Percentiles rank a stretch among this genome's conserved stretches.
These are phyloP conservation scores for Acanthamoeba sp. DNA, from an alignment of 208 protist species.

Conservation along the genomic window DNA sequence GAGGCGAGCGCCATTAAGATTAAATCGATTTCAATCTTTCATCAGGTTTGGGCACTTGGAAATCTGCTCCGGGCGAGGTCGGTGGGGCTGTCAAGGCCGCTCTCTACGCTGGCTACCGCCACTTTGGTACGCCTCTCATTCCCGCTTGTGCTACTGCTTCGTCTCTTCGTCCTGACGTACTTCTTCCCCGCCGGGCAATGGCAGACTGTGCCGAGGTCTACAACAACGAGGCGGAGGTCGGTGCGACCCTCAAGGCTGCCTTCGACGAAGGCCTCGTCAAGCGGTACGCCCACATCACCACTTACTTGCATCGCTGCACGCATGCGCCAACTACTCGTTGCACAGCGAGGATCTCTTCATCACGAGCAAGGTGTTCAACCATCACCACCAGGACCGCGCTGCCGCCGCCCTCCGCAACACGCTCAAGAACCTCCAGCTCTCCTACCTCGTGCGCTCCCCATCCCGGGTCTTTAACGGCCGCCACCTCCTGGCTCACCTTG, in stretches of 20 bases:
- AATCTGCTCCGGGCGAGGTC: slow-evolving; percentile 28
- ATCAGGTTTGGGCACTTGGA: slow-evolving; percentile 55
- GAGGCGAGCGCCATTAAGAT: slow-evolving; percentile 89
- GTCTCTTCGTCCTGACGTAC: slow-evolving; percentile 72
- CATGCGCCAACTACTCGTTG: too few relatives aligned
- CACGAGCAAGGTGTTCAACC: slow-evolving; percentile 66
- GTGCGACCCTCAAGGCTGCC: not conserved
- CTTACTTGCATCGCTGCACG: too few relatives aligned
- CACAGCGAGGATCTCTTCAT: slow-evolving; percentile 49
- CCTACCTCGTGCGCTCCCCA: not conserved
- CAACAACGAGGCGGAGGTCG: slow-evolving; percentile 66
- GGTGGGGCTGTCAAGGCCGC: not conserved
- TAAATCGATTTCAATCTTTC: slow-evolving; percentile 89
- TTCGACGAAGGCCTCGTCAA: slow-evolving; percentile 28
- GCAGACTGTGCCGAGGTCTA: slow-evolving; percentile 55
- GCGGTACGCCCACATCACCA: slow-evolving; percentile 85
- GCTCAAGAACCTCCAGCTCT: slow-evolving; percentile 67
- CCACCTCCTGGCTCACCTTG: too few relatives aligned
- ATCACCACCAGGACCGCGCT: slow-evolving; percentile 21
- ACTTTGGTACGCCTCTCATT: slow-evolving; percentile 82
- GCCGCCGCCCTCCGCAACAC: slow-evolving; percentile 25
- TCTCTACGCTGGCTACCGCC: not conserved
- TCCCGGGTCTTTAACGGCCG: not conserved
- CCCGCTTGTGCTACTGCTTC: not conserved
- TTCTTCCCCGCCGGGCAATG: too few relatives aligned